These are phyloP conservation scores for Cutaneotrichosporon mucoides DNA, from an alignment of 1,284 basidiomycete genomes.

Conservation along the genomic window DNA sequence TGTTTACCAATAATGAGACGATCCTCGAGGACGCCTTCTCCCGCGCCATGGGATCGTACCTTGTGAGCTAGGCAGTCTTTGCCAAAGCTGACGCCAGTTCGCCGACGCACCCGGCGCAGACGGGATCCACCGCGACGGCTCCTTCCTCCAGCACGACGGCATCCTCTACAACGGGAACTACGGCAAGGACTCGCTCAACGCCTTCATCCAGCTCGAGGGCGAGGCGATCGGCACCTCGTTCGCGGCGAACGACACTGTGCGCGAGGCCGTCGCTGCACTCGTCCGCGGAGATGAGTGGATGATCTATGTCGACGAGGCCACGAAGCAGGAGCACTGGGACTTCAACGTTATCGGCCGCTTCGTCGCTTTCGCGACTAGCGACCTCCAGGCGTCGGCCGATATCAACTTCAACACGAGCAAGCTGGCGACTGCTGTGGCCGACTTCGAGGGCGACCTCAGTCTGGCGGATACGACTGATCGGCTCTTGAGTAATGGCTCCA, in stretches of 20 bases:
- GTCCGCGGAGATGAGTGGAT: conserved; percentile 61
- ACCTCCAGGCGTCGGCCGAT: conserved; percentile 58
- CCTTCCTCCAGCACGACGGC: conserved; percentile 61
- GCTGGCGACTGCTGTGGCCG: conserved; percentile 40
- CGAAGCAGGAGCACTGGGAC: conserved; percentile 36
- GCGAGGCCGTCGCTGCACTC: conserved; percentile 54
- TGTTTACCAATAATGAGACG: conserved; percentile 20
- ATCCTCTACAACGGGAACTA: conserved; percentile 63
- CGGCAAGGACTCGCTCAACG: conserved; percentile 53
- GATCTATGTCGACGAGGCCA: conserved; percentile 60
- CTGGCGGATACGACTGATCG: conserved; percentile 52
- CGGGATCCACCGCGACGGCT: conserved; percentile 62
- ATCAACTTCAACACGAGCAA: conserved; percentile 60
- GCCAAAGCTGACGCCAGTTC: not conserved
- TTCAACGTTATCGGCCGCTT: conserved; percentile 59
- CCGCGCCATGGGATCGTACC: conserved; percentile 18
- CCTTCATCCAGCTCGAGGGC: conserved; percentile 33
- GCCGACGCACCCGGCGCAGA: conserved; percentile 48
- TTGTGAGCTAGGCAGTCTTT: not conserved
- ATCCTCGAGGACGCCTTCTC: conserved; percentile 22
- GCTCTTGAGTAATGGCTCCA: conserved; percentile 44
- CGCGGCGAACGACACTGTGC: conserved; percentile 50
- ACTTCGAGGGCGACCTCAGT: conserved; percentile 46
- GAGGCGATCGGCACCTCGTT: conserved; percentile 57
- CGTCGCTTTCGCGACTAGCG: conserved; percentile 59